A percentile compares a stretch with the other conserved stretches of the same genome.
Conservation (phyloP, 768 basidiomycete species). For the Tricholoma terreum region DNA sequence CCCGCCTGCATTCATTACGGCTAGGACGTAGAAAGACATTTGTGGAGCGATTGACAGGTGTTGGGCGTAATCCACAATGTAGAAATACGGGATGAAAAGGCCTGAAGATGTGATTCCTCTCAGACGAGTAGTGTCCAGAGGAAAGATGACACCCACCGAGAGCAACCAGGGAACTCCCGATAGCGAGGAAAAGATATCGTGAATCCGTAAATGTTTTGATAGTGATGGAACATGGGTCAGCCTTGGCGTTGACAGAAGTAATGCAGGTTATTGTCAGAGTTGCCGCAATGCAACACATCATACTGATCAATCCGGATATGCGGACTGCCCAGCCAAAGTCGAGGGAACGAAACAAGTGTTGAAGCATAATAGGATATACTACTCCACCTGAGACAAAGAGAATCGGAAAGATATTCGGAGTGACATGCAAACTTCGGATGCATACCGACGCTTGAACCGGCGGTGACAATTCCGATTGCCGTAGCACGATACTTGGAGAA, state of each 20-base stretch:
- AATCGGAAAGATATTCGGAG: background rate
- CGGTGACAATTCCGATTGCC: conserved; percentile 65
- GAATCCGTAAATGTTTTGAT: conserved; percentile 43
- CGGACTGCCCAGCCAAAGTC: conserved; percentile 67
- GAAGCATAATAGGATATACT: conserved; percentile 64
- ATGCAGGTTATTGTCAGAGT: conserved; percentile 43
- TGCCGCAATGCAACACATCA: conserved; percentile 44
- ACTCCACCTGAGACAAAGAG: conserved; percentile 50
- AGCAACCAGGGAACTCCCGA: conserved; percentile 56
- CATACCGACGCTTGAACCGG: conserved; percentile 66
- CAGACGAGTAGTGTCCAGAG: background rate
- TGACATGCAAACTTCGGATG: conserved; percentile 1
- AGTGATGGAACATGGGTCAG: conserved; percentile 23
- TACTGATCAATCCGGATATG: conserved; percentile 50
- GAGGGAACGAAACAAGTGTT: conserved; percentile 48
- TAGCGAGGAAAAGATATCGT: conserved; percentile 50
- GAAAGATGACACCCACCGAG: conserved; percentile 43
- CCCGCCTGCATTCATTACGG: conserved; percentile 68
- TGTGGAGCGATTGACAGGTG: conserved; percentile 36
- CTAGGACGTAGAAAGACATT: conserved; percentile 53
- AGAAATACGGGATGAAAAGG: conserved; percentile 70
- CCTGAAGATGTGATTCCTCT: conserved; percentile 34
- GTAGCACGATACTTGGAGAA: conserved; percentile 66
- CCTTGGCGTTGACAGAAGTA: conserved; percentile 23
- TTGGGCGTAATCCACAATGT: conserved; percentile 58